Base-by-base conservation (phyloP, 2,329 filamentous ascomycete genomes). In the Ophiostoma perfectum region DNA sequence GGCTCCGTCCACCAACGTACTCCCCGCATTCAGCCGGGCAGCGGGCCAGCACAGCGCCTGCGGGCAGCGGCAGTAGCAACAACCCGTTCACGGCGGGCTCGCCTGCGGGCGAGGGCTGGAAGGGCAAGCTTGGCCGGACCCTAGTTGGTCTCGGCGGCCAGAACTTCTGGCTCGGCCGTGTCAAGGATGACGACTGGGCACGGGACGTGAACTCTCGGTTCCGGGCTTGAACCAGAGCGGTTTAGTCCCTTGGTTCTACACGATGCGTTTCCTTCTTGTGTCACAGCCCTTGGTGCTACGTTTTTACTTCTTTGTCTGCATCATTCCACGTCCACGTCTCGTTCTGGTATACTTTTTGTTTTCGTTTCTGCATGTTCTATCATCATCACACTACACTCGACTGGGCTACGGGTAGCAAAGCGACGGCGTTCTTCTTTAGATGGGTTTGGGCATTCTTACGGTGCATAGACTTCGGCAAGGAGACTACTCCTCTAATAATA, bases 31-130 rank as follows among this genome's bases (percentile, higher is more conserved):
- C n/a, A 5, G 39, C n/a, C 5, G 64, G 14, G 9, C 65, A 45
- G 41, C 42, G 52, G 3, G 12, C 42, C 18, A 42, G 38, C 18
- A 45, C 44, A 38, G 36, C 63, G 14, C 12, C 36, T 18, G 55
- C 66, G n/a, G 60, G 8, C 47, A 66, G 70, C 27, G 70, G 70
- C 14, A 92, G 42, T 49, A 60, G 38, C 49, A 36, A 16, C 65
- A 44, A 79, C 81, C 92, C 82, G 0, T 97, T 97, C 78, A 84
- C 86, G 0, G 79, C 81, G 44, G 87, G 86, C 66, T 85, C 87
- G 62, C 86, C 89, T n/a, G 88, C 91, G 68, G 92, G 92, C 11
- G 84, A 90, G 71, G 93, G 93, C 18, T 93, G 90, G 86, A 85
- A 84, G 76, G 93, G 93, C 45, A 88, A 86, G 74, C 75, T 96